These are phyloP conservation scores for Ophioceras dolichostomum DNA, from an alignment of 2,329 filamentous ascomycete genomes.

Conservation along the genomic window DNA sequence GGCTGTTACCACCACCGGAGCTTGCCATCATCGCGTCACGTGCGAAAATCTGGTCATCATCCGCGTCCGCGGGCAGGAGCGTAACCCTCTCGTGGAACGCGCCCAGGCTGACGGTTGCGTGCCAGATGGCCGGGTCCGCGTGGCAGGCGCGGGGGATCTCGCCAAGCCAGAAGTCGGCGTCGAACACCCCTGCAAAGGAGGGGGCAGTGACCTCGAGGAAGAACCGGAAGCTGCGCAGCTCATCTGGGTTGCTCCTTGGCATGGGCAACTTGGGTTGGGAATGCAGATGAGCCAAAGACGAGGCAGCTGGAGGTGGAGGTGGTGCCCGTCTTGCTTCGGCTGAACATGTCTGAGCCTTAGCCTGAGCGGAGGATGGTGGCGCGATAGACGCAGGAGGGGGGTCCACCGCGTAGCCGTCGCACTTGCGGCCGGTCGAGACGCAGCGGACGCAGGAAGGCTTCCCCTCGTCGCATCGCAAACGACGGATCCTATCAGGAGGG, in stretches of 20 bases:
- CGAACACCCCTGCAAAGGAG: slow-evolving; percentile 8
- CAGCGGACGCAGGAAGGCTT: slow-evolving; percentile 8
- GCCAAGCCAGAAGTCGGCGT: slow-evolving; percentile 10
- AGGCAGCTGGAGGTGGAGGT: too few relatives aligned
- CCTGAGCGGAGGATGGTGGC: too few relatives aligned
- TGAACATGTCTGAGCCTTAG: too few relatives aligned
- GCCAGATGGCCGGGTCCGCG: slow-evolving; percentile 10
- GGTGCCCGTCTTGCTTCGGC: too few relatives aligned
- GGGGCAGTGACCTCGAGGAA: slow-evolving; percentile 9
- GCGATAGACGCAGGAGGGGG: too few relatives aligned
- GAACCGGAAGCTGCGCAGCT: slow-evolving; percentile 7
- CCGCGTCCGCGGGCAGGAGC: neutral
- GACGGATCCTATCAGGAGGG: slow-evolving; percentile 5
- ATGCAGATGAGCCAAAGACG: too few relatives aligned
- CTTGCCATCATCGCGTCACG: too few relatives aligned
- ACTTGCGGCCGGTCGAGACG: slow-evolving; percentile 5
- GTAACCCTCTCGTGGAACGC: slow-evolving; percentile 6
- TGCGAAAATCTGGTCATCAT: too few relatives aligned
- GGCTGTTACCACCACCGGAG: neutral
- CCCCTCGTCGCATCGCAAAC: slow-evolving; percentile 9
- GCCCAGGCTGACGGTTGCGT: slow-evolving; percentile 11
- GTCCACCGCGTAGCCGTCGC: slow-evolving; percentile 8
- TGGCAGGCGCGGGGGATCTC: slow-evolving; percentile 7
- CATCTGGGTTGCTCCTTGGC: slow-evolving; percentile 1
- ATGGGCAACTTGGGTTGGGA: neutral